Evolutionary conservation across 352 stramenopile genomes (phyloP).

Genomic region (Pythium oligandrum): DNA sequence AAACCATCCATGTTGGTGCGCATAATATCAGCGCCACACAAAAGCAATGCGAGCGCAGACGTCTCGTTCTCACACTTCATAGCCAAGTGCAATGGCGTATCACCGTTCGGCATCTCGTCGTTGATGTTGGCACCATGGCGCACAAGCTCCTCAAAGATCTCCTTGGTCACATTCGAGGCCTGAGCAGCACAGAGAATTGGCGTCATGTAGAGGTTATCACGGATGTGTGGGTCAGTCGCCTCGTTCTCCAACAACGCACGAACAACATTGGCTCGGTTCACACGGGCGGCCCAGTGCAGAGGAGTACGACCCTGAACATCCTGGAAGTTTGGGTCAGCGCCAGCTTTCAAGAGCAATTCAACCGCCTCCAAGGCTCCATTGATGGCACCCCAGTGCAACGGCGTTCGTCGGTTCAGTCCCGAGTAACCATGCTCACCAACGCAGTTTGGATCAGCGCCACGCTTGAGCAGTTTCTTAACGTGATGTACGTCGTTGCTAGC

Average conservation of each 20-base stretch:
- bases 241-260: slow-evolving; percentile 38
- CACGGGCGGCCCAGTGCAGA: slow-evolving; percentile 61
- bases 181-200: slow-evolving; percentile 59
- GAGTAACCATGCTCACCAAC: slow-evolving; percentile 65
- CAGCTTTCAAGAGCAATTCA: slow-evolving; percentile 38
- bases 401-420: slow-evolving; percentile 61
- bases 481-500: slow-evolving; percentile 27
- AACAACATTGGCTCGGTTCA: slow-evolving; percentile 50
- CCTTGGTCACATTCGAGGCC: slow-evolving; percentile 40
- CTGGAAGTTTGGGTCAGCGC: slow-evolving; percentile 70
- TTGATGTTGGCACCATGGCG: slow-evolving; percentile 56
- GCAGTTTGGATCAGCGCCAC: slow-evolving; percentile 52
- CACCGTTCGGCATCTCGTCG: slow-evolving; percentile 55
- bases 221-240: slow-evolving; percentile 42
- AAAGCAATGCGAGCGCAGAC: slow-evolving; percentile 55
- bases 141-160: slow-evolving; percentile 54
- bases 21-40: slow-evolving; percentile 57
- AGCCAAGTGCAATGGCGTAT: slow-evolving; percentile 69
- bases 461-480: slow-evolving; percentile 45
- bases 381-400: slow-evolving; percentile 69
- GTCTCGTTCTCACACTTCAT: slow-evolving; percentile 65
- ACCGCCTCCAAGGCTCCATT: slow-evolving; percentile 39
- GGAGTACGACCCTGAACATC: slow-evolving; percentile 53
- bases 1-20: slow-evolving; percentile 58
- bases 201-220: slow-evolving; percentile 54